These are phyloP conservation scores for Picochlorum sp. DNA, from an alignment of 139 green algal species.

Conservation along the genomic window DNA sequence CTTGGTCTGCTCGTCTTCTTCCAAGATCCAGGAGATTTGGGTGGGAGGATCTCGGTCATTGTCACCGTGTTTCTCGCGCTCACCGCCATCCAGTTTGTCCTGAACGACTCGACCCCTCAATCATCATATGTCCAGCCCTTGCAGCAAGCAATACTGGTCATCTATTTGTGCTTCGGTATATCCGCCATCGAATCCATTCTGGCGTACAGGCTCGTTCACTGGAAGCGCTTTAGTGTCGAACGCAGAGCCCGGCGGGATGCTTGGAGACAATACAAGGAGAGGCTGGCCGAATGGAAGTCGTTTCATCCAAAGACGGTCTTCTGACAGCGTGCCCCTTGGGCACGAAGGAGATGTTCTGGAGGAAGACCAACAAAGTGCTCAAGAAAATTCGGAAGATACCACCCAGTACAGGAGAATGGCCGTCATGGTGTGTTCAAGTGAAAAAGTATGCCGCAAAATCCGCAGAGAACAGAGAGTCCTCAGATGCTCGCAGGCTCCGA, in stretches of 20 bases:
- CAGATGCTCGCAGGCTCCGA: background rate
- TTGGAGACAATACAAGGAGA: background rate
- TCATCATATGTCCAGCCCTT: background rate
- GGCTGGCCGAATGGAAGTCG: background rate
- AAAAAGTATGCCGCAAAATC: background rate
- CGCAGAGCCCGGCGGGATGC: background rate
- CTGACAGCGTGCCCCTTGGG: no score
- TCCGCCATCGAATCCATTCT: background rate
- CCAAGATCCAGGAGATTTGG: constrained; percentile 17
- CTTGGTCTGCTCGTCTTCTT: constrained; percentile 24
- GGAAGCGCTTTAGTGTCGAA: background rate
- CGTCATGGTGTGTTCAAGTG: no score
- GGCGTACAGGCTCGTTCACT: background rate
- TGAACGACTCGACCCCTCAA: constrained; percentile 6
- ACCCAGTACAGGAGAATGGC: no score
- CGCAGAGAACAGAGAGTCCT: background rate
- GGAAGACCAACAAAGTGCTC: no score
- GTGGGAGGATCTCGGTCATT: constrained; percentile 21
- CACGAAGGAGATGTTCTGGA: no score
- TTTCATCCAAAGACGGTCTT: no score
- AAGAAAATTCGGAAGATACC: no score
- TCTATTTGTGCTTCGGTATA: constrained; percentile 1
- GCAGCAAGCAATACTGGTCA: background rate
- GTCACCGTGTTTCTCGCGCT: constrained; percentile 25
- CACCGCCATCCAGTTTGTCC: constrained; percentile 7